Percentiles rank a stretch among this genome's conserved stretches.
phyloP scores from a whole-genome alignment of 1,284 basidiomycete species.

The Omphalotus olearius region DNA sequence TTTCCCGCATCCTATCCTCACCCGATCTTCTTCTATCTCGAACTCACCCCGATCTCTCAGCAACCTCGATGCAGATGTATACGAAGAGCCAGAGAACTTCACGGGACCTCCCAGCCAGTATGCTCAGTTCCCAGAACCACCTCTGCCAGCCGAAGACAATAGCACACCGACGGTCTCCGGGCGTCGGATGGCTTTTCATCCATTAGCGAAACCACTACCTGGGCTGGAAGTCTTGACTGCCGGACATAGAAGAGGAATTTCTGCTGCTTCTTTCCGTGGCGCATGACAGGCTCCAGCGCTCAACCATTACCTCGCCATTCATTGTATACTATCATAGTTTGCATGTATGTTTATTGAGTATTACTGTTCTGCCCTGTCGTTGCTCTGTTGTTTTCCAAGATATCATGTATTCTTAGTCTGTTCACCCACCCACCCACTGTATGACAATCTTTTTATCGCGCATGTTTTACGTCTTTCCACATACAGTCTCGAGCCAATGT shows the following conservation, averaged over 20 bases:
- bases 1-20: conserved; percentile 37
- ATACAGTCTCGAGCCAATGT: no score
- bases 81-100: conserved; percentile 46
- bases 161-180: conserved; percentile 37
- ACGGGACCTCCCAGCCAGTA: conserved; percentile 65
- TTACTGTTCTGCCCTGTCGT: conserved; percentile 13
- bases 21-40: conserved; percentile 46
- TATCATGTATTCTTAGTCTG: conserved; percentile 9
- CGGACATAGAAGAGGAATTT: conserved; percentile 58
- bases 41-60: conserved; percentile 39
- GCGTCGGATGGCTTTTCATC: conserved; percentile 63
- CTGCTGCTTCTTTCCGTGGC: conserved; percentile 52
- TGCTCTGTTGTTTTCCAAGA: conserved; percentile 17
- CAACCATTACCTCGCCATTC: conserved; percentile 12
- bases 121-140: conserved; percentile 67
- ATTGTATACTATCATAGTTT: conserved; percentile 18
- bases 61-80: conserved; percentile 27
- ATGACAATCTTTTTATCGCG: background rate
- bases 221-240: conserved; percentile 40
- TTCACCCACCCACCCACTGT: conserved; percentile 1
- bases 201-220: conserved; percentile 48
- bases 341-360: conserved; percentile 13
- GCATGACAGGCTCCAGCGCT: conserved; percentile 21
- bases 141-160: conserved; percentile 33
- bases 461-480: no score